These are phyloP conservation scores for Xylaria sp. DNA, from an alignment of 2,329 filamentous ascomycete genomes.

Conservation along the genomic window DNA sequence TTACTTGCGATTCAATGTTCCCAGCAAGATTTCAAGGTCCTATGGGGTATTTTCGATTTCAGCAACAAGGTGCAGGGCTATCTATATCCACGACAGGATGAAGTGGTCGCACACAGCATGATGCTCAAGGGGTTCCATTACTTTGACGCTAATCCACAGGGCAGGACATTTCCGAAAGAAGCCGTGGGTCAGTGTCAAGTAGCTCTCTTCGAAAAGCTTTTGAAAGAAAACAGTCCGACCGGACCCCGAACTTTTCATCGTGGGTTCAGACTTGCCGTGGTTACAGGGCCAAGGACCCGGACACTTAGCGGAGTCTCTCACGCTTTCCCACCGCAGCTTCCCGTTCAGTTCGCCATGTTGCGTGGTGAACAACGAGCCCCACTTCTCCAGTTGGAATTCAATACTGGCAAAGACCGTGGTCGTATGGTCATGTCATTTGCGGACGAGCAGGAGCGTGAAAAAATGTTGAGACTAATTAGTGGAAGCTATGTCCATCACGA, in stretches of 20 bases:
- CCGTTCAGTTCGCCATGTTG: conserved; percentile 82
- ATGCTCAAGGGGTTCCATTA: conserved; percentile 82
- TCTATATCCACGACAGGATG: conserved; percentile 75
- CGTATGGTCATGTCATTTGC: conserved; percentile 82
- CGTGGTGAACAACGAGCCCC: conserved; percentile 77
- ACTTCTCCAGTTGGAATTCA: conserved; percentile 76
- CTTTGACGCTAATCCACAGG: conserved; percentile 76
- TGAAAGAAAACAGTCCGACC: conserved; percentile 76
- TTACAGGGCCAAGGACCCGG: conserved; percentile 81
- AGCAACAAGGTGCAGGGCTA: conserved; percentile 79
- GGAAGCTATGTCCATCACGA: conserved; percentile 75
- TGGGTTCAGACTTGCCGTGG: conserved; percentile 81
- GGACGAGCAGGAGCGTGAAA: conserved; percentile 75
- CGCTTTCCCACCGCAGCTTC: conserved; percentile 70
- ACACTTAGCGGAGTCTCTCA: conserved; percentile 82
- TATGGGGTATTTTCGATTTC: conserved; percentile 89
- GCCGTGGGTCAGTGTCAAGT: conserved; percentile 77
- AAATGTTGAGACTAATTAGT: conserved; percentile 77
- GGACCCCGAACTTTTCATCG: conserved; percentile 79
- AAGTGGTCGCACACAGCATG: conserved; percentile 75
- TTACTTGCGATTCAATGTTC: conserved; percentile 75
- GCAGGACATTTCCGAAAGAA: conserved; percentile 80
- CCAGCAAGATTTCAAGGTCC: conserved; percentile 79
- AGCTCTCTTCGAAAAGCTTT: conserved; percentile 77
- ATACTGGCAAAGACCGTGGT: conserved; percentile 72